phyloP scores from a whole-genome alignment of 495 filamentous ascomycete species.

The Bacidia gigantensis region DNA sequence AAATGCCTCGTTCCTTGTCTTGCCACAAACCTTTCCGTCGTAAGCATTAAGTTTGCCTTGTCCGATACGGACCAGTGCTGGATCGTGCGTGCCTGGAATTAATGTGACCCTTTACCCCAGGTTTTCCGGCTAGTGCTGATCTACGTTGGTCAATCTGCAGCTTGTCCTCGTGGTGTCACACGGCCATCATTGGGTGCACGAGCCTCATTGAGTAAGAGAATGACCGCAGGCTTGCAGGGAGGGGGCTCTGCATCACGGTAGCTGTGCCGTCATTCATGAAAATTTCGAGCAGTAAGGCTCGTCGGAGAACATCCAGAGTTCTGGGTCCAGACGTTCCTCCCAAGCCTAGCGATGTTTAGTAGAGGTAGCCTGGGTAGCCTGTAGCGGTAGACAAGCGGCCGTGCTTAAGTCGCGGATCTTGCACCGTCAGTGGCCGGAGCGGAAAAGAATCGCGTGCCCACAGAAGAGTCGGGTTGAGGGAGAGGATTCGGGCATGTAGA shows the following conservation, averaged over 20 bases:
- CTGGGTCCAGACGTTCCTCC: not conserved
- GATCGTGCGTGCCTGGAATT: not conserved
- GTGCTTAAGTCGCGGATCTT: not conserved
- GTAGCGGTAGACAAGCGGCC: not conserved
- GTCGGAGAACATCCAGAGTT: not conserved
- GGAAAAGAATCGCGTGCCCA: not conserved
- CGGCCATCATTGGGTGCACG: constrained; percentile 1
- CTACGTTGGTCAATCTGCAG: not conserved
- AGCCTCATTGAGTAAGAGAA: not conserved
- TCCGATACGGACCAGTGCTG: not conserved
- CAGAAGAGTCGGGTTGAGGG: not conserved
- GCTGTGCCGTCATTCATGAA: not conserved
- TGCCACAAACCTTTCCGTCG: not conserved
- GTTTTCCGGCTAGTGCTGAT: not conserved
- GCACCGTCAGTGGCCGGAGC: not conserved
- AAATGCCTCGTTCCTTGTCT: constrained; percentile 4
- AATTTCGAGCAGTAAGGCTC: not conserved
- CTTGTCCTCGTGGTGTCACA: constrained; percentile 2
- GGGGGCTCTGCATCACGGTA: not conserved
- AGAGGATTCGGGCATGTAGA: not conserved
- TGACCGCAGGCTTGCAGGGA: not conserved
- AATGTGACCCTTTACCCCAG: not conserved
- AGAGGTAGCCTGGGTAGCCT: not conserved
- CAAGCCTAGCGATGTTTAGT: not conserved
- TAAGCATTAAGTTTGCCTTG: not conserved